Base-by-base conservation (phyloP, 345 rosid genomes). In the Raphanus raphanistrum region DNA sequence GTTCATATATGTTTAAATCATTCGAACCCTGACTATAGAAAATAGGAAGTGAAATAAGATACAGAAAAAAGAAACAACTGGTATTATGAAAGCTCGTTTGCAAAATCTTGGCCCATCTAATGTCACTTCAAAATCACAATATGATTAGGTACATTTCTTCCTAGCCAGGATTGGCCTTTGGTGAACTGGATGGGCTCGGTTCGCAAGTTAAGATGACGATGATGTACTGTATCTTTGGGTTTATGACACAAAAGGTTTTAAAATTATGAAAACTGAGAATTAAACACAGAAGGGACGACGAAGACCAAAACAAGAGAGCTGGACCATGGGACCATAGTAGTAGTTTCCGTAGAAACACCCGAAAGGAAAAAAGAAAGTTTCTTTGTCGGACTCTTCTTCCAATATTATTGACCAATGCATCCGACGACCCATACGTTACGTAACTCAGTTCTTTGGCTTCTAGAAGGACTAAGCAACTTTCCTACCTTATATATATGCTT, bases 321-420 rank as follows among this genome's bases (percentile, higher is more conserved):
- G 58, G 25, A 61, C 66, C 38, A 29, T 15, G 16, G 38, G 65
- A 61, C 65, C 65, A 28, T 61, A 38, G 17, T 52, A n/a, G 8
- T 28, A 28, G 64, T 28, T 62, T 62, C 41, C 21, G 21, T 62
- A 62, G 41, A 62, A 62, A 62, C 25, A 35, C 6, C 25, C 58
- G 8, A 6, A 52, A 1, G 29, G 62, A 61, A 60, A 6, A n/a
- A 60, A 13, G 31, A 61, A 61, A 3, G 58, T n/a, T 32, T 31
- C 41, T 9, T 7, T 62, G 35, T 45, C 11, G 5, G 16, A 67
- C 52, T 75, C 67, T 75, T 31, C 73, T 38, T 16, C 48, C 66
- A 38, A 4, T 63, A 15, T 15, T 52, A 52, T 52, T 15, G 58
- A 52, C 17, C 59, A 4, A 38, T 31, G 32, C 7, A 27, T 28